Conservation (phyloP, 352 stramenopile genomes). For the Globisporangium middletonii region DNA sequence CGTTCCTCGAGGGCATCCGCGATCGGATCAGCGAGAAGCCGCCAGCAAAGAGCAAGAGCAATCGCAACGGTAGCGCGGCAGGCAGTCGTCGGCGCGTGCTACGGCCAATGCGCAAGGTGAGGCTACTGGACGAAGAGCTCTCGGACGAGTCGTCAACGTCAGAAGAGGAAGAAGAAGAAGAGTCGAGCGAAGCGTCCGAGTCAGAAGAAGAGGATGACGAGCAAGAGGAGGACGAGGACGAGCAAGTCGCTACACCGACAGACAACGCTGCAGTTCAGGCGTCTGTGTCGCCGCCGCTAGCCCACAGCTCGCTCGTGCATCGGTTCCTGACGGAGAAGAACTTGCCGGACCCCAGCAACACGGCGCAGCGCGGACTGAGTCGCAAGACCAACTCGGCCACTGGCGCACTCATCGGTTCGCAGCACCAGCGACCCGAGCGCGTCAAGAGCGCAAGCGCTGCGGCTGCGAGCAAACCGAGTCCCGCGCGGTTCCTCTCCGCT, state of each 20-base stretch:
- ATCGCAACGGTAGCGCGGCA: neutral
- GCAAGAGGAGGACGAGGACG: constrained; percentile 6
- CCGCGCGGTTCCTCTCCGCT: neutral
- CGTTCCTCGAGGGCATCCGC: constrained; percentile 39
- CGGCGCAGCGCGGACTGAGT: neutral
- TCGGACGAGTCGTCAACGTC: constrained; percentile 19
- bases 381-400: constrained; percentile 10
- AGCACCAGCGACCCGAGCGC: neutral
- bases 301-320: constrained; percentile 10
- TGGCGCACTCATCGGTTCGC: neutral
- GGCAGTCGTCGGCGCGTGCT: constrained; percentile 23
- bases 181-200: constrained; percentile 4
- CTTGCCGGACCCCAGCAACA: neutral
- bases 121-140: constrained; percentile 38
- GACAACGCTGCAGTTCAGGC: neutral
- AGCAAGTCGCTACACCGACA: neutral
- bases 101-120: constrained; percentile 37
- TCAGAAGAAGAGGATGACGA: constrained; percentile 22
- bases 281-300: neutral
- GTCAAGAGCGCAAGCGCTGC: neutral
- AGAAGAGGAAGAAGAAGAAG: constrained; percentile 23
- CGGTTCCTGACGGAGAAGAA: constrained; percentile 12
- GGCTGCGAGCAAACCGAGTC: neutral
- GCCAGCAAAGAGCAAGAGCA: constrained; percentile 2
- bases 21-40: constrained; percentile 31